Evolutionary conservation across 2,329 filamentous ascomycete species (phyloP).

Genomic region (Boeremia lycopersici): DNA sequence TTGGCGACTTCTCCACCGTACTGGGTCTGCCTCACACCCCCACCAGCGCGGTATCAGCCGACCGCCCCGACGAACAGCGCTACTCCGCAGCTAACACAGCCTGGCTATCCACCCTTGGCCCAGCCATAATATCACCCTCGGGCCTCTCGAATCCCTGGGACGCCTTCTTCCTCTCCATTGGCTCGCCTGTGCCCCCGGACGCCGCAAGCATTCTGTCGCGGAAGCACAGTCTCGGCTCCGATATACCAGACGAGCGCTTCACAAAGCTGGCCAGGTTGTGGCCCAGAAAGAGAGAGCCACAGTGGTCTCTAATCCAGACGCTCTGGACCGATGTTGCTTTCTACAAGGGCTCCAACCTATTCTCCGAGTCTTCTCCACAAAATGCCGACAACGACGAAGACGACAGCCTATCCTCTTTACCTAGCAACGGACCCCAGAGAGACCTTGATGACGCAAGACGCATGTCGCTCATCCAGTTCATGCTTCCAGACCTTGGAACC

Average conservation of each 20-base stretch:
- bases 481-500: neutral
- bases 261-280: neutral
- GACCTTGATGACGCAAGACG: neutral
- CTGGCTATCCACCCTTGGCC: too few species aligned
- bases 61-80: too few species aligned
- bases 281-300: neutral
- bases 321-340: neutral
- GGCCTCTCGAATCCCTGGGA: neutral
- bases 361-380: neutral
- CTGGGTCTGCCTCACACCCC: neutral
- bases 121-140: neutral
- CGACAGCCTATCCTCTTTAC: neutral
- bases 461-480: neutral
- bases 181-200: neutral
- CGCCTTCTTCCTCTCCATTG: neutral
- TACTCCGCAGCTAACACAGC: too few species aligned
- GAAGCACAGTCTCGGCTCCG: neutral
- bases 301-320: neutral
- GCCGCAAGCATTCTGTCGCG: neutral
- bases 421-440: neutral
- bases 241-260: slow-evolving; percentile 1
- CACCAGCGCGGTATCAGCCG: neutral
- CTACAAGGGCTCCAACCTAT: neutral
- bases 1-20: neutral
- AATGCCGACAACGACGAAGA: neutral